Percentiles rank a stretch among this genome's conserved stretches.
phyloP scores from a whole-genome alignment of 176 grass and related monocot genomes.

The Thalia dealbata region DNA sequence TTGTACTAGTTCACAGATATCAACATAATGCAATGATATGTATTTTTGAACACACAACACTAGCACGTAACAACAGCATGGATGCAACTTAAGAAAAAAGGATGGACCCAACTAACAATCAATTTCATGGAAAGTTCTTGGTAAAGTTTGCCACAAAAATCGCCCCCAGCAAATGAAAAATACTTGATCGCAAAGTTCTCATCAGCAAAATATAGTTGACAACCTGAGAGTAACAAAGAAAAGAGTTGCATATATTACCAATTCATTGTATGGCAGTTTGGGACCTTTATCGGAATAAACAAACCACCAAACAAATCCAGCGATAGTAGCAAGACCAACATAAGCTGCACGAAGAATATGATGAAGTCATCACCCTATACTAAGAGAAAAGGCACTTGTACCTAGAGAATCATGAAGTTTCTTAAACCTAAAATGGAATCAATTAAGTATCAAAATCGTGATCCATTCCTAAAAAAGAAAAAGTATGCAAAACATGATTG shows the following conservation, averaged over 20 bases:
- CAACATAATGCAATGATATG: neutral
- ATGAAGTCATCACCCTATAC: too few species aligned
- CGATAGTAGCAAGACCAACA: slow-evolving; percentile 96
- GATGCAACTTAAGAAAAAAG: neutral
- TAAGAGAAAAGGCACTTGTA: too few species aligned
- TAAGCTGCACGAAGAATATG: slow-evolving; percentile 57
- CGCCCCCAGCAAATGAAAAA: too few species aligned
- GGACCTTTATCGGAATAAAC: slow-evolving; percentile 93
- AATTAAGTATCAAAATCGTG: too few species aligned
- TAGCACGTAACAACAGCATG: neutral
- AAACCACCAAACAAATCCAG: slow-evolving; percentile 97
- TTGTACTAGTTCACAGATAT: neutral
- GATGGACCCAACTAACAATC: too few species aligned
- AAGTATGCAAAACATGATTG: too few species aligned
- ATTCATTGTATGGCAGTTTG: slow-evolving; percentile 79
- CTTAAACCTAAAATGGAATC: too few species aligned
- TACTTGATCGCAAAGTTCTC: too few species aligned
- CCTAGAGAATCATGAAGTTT: too few species aligned
- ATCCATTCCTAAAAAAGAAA: too few species aligned
- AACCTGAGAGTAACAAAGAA: neutral
- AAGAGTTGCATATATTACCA: slow-evolving; percentile 36
- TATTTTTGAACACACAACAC: neutral
- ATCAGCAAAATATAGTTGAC: neutral
- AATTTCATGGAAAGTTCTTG: too few species aligned
- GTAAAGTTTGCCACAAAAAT: neutral